A percentile compares a stretch with the other conserved stretches of the same genome.
These are phyloP conservation scores for Acanthamoeba lenticulata DNA, from an alignment of 208 protist genomes.

Conservation along the genomic window DNA sequence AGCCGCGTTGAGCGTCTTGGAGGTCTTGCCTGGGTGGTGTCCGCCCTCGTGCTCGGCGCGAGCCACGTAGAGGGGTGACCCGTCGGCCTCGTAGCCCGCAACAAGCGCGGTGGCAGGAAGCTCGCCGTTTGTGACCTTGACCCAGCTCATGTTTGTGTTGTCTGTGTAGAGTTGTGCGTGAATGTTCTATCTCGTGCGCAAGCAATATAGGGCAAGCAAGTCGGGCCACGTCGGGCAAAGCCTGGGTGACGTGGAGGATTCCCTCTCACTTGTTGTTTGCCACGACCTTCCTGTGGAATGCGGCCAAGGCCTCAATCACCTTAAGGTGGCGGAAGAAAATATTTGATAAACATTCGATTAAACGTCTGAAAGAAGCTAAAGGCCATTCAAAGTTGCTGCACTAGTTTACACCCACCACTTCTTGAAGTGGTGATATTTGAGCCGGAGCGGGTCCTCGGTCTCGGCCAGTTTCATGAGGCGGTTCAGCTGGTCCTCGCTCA, in stretches of 20 bases:
- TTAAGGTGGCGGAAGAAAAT: no score
- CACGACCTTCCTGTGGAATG: no score
- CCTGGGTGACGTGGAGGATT: no score
- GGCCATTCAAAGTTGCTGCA: background rate
- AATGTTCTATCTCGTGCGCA: no score
- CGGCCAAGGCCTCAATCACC: no score
- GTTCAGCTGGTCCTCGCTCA: background rate
- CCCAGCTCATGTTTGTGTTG: conserved; percentile 29
- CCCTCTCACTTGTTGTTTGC: no score
- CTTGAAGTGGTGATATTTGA: background rate
- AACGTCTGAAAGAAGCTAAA: no score
- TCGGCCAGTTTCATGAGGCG: background rate
- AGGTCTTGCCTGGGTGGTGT: background rate
- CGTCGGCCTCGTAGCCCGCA: conserved; percentile 30
- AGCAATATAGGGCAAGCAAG: no score
- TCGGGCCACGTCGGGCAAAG: no score
- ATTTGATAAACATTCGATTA: no score
- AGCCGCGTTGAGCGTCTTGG: background rate
- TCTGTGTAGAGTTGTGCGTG: background rate
- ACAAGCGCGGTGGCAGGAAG: conserved; percentile 8
- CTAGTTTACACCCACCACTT: background rate
- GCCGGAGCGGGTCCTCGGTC: background rate
- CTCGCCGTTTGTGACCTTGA: background rate
- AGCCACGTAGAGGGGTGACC: background rate
- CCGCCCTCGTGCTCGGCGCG: conserved; percentile 12